Evolutionary conservation across 345 rosid species (phyloP), one percentile per base, ranked within the genome.

Genomic region (Gossypioides kirkii): DNA sequence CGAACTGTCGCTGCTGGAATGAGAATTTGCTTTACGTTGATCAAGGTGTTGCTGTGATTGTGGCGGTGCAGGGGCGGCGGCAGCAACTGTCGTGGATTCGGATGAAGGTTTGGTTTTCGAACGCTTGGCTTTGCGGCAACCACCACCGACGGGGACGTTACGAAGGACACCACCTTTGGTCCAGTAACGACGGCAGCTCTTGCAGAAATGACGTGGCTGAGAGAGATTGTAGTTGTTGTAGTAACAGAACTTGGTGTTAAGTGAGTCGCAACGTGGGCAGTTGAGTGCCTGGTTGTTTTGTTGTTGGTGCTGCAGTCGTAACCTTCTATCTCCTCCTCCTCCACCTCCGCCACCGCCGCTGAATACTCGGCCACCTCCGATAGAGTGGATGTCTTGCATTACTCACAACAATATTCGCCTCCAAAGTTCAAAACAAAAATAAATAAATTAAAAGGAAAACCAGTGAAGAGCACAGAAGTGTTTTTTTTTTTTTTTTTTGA

Each of bases 161-260:
- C 97, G 93, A 59, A 92, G 94, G 68, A 94, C 97, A 72, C 97
- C 98, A 26, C 97, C 98, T 79, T 90, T 94, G 49, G 98, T 94
- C 98, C 98, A 94, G 88, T 94, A 92, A 50, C 98, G 87, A 59
- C 98, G 95, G 83, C 97, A 94, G 87, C 64, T 78, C 82, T 94
- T 94, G 81, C 97, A 94, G 84, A 94, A 94, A 91, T 94, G 97
- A 25, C 97, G 94, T 8, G 98, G 98, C 88, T 94, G 98, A 36
- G 97, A 92, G 82, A 90, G 97, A 77, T 94, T 92, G 88, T 94
- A 94, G 73, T 94, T 94, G 81, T 94, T 94, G 91, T 94, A 94
- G 84, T 94, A 94, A 69, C 98, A 94, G 81, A 94, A 94, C 73
- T 94, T 94, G 1, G 98, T 94, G 87, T 94, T 92, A 53, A 86